Percentiles rank a stretch among this genome's conserved stretches.
phyloP scores from a whole-genome alignment of 208 protist species.

The Strigomonas galati region DNA sequence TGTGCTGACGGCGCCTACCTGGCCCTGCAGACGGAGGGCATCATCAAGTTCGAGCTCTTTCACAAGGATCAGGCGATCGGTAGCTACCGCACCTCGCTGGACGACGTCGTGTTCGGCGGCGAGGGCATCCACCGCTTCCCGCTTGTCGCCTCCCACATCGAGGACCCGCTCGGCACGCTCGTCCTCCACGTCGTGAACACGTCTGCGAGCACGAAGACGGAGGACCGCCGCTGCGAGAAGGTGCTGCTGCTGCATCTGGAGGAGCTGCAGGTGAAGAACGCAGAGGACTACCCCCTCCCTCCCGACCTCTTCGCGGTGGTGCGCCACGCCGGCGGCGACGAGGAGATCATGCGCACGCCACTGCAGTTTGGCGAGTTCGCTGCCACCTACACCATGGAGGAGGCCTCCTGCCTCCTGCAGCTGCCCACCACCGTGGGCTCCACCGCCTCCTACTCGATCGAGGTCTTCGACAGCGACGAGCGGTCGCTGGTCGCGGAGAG shows the following conservation, averaged over 20 bases:
- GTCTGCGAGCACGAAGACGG: conserved; percentile 21
- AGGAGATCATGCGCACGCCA: conserved; percentile 57
- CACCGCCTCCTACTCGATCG: conserved; percentile 47
- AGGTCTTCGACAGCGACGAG: conserved; percentile 82
- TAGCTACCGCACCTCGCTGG: conserved; percentile 52
- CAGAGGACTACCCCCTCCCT: conserved; percentile 34
- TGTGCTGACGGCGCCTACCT: conserved; percentile 45
- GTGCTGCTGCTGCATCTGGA: conserved; percentile 60
- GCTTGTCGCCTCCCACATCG: conserved; percentile 37
- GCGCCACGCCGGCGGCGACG: conserved; percentile 36
- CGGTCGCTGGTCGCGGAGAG: conserved; percentile 43
- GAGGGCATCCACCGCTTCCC: conserved; percentile 57
- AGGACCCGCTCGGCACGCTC: conserved; percentile 60
- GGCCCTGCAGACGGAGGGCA: conserved; percentile 40
- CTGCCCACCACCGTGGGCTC: conserved; percentile 60
- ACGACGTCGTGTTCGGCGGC: conserved; percentile 78
- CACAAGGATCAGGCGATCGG: conserved; percentile 69
- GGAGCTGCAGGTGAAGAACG: conserved; percentile 28
- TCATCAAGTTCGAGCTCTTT: conserved; percentile 69
- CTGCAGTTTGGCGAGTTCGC: conserved; percentile 44
- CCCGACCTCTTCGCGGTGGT: conserved; percentile 83
- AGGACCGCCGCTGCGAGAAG: conserved; percentile 30
- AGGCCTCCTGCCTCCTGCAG: conserved; percentile 71
- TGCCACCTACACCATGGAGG: conserved; percentile 43
- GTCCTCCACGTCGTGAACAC: conserved; percentile 55